phyloP scores from a whole-genome alignment of 164 flowering plant species.

The Magnolia officinalis region DNA sequence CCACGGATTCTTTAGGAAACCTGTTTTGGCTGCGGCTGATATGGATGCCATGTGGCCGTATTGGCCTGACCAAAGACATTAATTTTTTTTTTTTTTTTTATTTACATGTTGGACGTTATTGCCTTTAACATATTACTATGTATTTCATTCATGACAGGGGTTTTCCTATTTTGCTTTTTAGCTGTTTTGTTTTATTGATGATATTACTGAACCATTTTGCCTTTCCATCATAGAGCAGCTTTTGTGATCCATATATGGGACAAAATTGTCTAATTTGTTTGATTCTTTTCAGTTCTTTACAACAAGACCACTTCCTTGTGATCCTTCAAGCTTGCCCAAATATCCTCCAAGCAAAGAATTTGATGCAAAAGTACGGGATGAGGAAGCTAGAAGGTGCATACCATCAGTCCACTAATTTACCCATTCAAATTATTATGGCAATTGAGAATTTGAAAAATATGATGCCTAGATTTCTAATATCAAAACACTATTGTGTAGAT shows the following conservation, averaged over 20 bases:
- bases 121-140: neutral
- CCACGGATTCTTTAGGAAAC: too few relatives aligned
- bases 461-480: too few relatives aligned
- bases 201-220: neutral
- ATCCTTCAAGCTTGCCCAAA: conserved; percentile 92
- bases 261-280: neutral
- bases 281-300: conserved; percentile 62
- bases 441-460: too few relatives aligned
- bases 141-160: too few relatives aligned
- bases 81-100: too few relatives aligned
- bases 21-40: too few relatives aligned
- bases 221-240: neutral
- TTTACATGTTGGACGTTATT: neutral
- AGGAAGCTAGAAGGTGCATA: conserved; percentile 84
- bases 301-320: conserved; percentile 79
- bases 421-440: too few relatives aligned
- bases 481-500: too few relatives aligned
- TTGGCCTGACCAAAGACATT: too few relatives aligned
- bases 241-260: neutral
- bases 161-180: neutral
- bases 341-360: conserved; percentile 97
- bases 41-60: too few relatives aligned
- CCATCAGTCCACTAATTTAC: too few relatives aligned
- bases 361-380: conserved; percentile 88
- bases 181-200: neutral